Evolutionary conservation across 2,329 filamentous ascomycete species (phyloP).

Genomic region (Zalaria obscura): DNA sequence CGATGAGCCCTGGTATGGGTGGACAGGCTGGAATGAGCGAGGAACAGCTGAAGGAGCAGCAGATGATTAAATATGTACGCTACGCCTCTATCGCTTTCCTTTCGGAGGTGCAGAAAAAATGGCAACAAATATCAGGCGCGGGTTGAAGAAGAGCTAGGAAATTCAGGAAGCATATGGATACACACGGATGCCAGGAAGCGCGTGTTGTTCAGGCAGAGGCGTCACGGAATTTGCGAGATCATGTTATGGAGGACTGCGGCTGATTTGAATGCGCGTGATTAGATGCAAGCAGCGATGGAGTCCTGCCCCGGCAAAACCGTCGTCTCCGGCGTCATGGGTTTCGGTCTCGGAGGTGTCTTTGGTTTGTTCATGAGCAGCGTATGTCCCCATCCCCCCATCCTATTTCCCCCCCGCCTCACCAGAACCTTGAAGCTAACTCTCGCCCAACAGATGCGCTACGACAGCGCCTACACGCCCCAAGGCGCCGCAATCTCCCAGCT

Average conservation of each 20-base stretch:
- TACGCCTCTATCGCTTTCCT: background rate
- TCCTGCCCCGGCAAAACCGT: constrained; percentile 80
- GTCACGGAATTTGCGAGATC: too few species aligned
- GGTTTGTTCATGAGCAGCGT: constrained; percentile 97
- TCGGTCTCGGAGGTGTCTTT: constrained; percentile 84
- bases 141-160: background rate
- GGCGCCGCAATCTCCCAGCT: constrained; percentile 45
- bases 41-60: constrained; percentile 27
- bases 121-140: too few species aligned
- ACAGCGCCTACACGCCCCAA: constrained; percentile 36
- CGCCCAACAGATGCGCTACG: constrained; percentile 75
- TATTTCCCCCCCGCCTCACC: constrained; percentile 1
- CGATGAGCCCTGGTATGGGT: constrained; percentile 1
- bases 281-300: constrained; percentile 82
- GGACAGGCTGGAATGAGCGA: constrained; percentile 12
- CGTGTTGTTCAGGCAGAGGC: too few species aligned
- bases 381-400: constrained; percentile 23
- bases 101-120: too few species aligned
- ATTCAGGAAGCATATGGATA: background rate
- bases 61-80: constrained; percentile 33
- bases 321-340: constrained; percentile 85
- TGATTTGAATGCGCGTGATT: background rate
- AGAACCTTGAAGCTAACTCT: too few species aligned
- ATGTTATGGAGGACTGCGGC: too few species aligned
- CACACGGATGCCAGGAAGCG: background rate